phyloP scores from a whole-genome alignment of 306 rosid genomes.

The Medicago ruthenica region DNA sequence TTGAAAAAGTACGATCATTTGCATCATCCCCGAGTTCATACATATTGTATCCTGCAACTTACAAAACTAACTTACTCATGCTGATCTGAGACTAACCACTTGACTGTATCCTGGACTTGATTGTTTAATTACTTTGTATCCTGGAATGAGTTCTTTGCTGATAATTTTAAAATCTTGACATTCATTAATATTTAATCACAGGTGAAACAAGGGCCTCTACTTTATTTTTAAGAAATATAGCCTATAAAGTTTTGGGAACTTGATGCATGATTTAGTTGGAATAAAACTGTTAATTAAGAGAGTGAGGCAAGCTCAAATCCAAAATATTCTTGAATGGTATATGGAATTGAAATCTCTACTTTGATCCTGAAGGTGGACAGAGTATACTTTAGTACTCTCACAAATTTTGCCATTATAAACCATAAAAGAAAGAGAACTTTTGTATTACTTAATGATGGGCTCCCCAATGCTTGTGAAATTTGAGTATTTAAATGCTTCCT shows the following conservation, averaged over 20 bases:
- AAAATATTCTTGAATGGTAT: not conserved
- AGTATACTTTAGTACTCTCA: too few relatives aligned
- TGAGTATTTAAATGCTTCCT: too few relatives aligned
- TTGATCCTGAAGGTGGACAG: too few relatives aligned
- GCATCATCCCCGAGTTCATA: not conserved
- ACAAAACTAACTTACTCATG: not conserved
- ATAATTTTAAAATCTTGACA: too few relatives aligned
- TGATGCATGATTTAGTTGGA: not conserved
- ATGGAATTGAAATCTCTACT: not conserved
- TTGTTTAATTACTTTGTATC: too few relatives aligned
- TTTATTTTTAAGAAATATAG: too few relatives aligned
- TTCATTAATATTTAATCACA: not conserved
- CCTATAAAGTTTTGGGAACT: too few relatives aligned
- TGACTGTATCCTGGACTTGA: not conserved
- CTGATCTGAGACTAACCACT: not conserved
- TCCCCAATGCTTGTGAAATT: too few relatives aligned
- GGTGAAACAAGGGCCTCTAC: not conserved
- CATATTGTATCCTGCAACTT: not conserved
- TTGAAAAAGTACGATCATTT: not conserved
- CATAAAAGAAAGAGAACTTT: too few relatives aligned
- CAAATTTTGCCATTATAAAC: too few relatives aligned
- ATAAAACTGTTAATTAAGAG: not conserved
- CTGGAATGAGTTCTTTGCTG: not conserved
- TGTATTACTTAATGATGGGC: too few relatives aligned
- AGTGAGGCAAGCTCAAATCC: too few relatives aligned